These are phyloP conservation scores for Entomortierella parvispora DNA, from an alignment of 192 early-diverging fungal species.

Conservation along the genomic window DNA sequence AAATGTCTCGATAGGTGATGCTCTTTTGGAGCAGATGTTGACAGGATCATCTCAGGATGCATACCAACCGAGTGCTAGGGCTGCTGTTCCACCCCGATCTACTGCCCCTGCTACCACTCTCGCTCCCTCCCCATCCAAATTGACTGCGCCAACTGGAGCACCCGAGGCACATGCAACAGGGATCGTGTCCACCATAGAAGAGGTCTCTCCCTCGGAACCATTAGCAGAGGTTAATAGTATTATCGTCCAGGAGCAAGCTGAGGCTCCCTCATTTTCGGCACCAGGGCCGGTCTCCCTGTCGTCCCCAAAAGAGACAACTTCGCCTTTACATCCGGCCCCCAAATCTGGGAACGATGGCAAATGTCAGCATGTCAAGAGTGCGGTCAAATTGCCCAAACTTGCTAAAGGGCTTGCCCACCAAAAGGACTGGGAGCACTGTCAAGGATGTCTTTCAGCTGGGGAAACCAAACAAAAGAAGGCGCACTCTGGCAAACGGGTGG, in stretches of 20 bases:
- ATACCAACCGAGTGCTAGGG: background rate
- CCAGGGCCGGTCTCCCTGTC: too few species aligned
- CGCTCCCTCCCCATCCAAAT: too few species aligned
- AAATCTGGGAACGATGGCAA: slow-evolving; percentile 12
- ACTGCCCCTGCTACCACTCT: background rate
- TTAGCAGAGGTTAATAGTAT: too few species aligned
- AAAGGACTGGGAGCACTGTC: slow-evolving; percentile 46
- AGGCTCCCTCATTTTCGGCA: background rate
- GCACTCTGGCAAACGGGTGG: slow-evolving; percentile 1
- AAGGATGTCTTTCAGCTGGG: slow-evolving; percentile 12
- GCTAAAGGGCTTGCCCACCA: slow-evolving; percentile 4
- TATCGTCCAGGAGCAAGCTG: background rate
- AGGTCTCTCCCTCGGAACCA: too few species aligned
- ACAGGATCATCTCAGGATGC: slow-evolving; percentile 10
- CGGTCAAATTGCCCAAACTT: slow-evolving; percentile 18
- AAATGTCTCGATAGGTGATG: slow-evolving; percentile 7
- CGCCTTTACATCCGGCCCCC: too few species aligned
- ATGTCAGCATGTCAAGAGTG: slow-evolving; percentile 36
- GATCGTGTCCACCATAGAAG: too few species aligned
- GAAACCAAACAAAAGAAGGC: slow-evolving; percentile 37
- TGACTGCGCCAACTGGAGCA: background rate
- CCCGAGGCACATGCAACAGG: too few species aligned
- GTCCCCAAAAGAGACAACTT: background rate
- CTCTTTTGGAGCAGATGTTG: slow-evolving; percentile 8
- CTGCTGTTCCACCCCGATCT: background rate